Evolutionary conservation across 345 rosid species (phyloP).

Genomic region (Sisymbrium altissimum): DNA sequence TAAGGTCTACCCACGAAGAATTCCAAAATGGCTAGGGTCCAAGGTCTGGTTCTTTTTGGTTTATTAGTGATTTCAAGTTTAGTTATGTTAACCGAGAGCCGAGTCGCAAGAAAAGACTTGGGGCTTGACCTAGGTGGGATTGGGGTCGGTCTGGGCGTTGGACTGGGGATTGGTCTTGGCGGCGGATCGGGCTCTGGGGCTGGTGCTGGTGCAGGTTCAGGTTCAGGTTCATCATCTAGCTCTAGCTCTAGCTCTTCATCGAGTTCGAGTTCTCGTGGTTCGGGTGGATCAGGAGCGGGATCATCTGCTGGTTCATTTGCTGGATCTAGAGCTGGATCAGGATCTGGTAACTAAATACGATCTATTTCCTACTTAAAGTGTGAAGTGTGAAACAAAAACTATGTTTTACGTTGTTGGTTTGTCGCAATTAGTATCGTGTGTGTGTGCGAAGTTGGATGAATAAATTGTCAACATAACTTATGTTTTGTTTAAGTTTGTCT

Average conservation of each 20-base stretch:
- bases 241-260: constrained; percentile 49
- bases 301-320: constrained; percentile 68
- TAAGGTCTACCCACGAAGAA: neutral
- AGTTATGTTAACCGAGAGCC: constrained; percentile 31
- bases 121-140: constrained; percentile 38
- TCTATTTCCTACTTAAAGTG: neutral
- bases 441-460: constrained; percentile 5
- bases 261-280: constrained; percentile 41
- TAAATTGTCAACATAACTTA: constrained; percentile 5
- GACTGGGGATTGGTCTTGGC: constrained; percentile 44
- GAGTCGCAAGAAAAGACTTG: constrained; percentile 39
- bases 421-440: neutral
- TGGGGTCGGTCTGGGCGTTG: constrained; percentile 38
- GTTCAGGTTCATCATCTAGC: constrained; percentile 49
- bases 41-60: constrained; percentile 19
- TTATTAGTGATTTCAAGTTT: constrained; percentile 27
- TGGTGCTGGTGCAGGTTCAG: constrained; percentile 40
- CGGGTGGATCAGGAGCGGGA: constrained; percentile 38
- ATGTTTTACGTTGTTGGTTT: constrained; percentile 18
- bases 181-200: constrained; percentile 42
- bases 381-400: constrained; percentile 12
- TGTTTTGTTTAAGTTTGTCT: constrained; percentile 24
- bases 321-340: constrained; percentile 65
- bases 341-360: constrained; percentile 32
- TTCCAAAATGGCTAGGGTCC: constrained; percentile 25